Evolutionary conservation across 805 yeast genomes (phyloP).

Genomic region (Novakomyces olei): DNA sequence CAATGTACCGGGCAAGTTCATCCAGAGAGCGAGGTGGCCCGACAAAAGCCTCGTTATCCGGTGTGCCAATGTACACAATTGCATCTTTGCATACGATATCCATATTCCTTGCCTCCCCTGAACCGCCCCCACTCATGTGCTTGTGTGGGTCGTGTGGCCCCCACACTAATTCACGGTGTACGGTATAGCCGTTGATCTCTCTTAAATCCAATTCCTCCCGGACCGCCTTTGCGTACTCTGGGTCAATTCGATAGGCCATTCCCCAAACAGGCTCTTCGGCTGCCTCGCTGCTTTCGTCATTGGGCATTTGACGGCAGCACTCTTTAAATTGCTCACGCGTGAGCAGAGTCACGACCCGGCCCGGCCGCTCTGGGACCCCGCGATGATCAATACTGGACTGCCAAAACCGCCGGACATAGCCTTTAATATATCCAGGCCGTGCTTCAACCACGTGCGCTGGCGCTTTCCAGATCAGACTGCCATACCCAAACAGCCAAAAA

Average conservation of each 20-base stretch:
- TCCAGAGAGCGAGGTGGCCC: conserved; percentile 47
- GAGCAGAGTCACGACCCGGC: conserved; percentile 68
- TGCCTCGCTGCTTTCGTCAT: conserved; percentile 17
- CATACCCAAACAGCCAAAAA: conserved; percentile 71
- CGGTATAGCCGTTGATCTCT: conserved; percentile 74
- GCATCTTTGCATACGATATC: conserved; percentile 3
- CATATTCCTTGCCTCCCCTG: background rate
- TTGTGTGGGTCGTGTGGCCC: conserved; percentile 15
- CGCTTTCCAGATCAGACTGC: conserved; percentile 73
- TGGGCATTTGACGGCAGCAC: conserved; percentile 21
- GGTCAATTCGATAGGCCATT: conserved; percentile 60
- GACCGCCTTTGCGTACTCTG: conserved; percentile 38
- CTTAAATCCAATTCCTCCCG: conserved; percentile 51
- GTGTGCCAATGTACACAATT: conserved; percentile 58
- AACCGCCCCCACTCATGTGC: background rate
- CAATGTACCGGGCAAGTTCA: conserved; percentile 39
- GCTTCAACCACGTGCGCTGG: conserved; percentile 47
- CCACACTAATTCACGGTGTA: conserved; percentile 43
- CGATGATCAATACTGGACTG: conserved; percentile 62
- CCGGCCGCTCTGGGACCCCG: conserved; percentile 71
- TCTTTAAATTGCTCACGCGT: conserved; percentile 30
- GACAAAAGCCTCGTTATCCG: conserved; percentile 56
- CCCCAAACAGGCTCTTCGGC: conserved; percentile 32
- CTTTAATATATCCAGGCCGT: conserved; percentile 52
- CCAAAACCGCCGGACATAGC: conserved; percentile 73